These are phyloP conservation scores for Talaromyces pinophilus DNA, from an alignment of 2,329 filamentous ascomycete genomes.

Conservation along the genomic window DNA sequence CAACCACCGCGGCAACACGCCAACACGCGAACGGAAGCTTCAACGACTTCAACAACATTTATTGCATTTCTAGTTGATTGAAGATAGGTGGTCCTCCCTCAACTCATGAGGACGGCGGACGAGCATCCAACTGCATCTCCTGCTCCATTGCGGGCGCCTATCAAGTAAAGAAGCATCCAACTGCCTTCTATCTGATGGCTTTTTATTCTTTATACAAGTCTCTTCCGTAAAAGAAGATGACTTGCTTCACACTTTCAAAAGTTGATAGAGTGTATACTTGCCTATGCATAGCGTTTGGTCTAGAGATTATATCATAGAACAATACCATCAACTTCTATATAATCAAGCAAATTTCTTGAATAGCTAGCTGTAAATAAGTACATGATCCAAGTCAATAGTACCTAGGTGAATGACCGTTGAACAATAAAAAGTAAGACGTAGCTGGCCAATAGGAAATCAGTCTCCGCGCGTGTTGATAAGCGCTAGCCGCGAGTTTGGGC, in stretches of 20 bases:
- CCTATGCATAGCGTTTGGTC: not conserved
- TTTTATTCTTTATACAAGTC: not conserved
- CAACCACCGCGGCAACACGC: not conserved
- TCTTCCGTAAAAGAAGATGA: not conserved
- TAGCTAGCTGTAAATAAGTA: not conserved
- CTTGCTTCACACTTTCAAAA: not conserved
- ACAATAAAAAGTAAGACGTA: not conserved
- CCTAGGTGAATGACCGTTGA: too few species aligned
- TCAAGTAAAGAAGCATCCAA: slow-evolving; percentile 44
- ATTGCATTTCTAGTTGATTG: slow-evolving; percentile 12
- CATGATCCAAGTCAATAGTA: too few species aligned
- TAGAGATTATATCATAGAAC: not conserved
- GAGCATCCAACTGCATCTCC: slow-evolving; percentile 46
- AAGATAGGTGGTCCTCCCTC: slow-evolving; percentile 30
- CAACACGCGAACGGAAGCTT: slow-evolving; percentile 8
- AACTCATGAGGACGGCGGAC: slow-evolving; percentile 36
- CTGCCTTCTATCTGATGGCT: slow-evolving; percentile 38
- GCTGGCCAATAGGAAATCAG: slow-evolving; percentile 10
- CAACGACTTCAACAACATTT: slow-evolving; percentile 13
- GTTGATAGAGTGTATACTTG: slow-evolving; percentile 1
- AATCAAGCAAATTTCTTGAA: not conserved
- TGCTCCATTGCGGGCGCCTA: slow-evolving; percentile 36
- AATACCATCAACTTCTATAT: not conserved
- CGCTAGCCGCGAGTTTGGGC: slow-evolving; percentile 20
- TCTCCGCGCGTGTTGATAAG: not conserved